Evolutionary conservation across 2,329 filamentous ascomycete genomes (phyloP).

Genomic region (Alternaria gansuensis): DNA sequence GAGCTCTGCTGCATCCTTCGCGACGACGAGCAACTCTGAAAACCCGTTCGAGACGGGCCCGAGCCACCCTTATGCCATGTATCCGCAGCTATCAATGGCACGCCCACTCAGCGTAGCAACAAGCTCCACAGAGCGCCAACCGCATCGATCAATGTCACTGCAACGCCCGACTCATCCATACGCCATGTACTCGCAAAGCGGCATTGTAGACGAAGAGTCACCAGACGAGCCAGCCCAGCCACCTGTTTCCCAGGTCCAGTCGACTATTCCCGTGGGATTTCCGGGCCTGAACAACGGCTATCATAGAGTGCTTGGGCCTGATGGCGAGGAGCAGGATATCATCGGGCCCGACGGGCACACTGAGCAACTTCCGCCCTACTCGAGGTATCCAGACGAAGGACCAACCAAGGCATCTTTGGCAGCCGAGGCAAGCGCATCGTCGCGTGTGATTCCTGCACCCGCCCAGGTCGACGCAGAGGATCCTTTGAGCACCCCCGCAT

Average conservation of each 20-base stretch:
- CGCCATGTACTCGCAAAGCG: slow-evolving; percentile 83
- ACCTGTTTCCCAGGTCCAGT: slow-evolving; percentile 52
- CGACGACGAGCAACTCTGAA: slow-evolving; percentile 58
- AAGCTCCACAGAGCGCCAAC: slow-evolving; percentile 70
- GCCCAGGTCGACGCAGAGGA: slow-evolving; percentile 38
- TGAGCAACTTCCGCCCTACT: slow-evolving; percentile 91
- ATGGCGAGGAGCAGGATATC: slow-evolving; percentile 87
- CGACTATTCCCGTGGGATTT: slow-evolving; percentile 75
- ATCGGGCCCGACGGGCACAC: slow-evolving; percentile 88
- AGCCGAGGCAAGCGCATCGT: slow-evolving; percentile 47
- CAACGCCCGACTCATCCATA: slow-evolving; percentile 84
- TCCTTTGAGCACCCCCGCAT: slow-evolving; percentile 38
- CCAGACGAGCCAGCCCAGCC: slow-evolving; percentile 34
- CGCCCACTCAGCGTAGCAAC: slow-evolving; percentile 74
- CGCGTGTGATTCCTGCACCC: slow-evolving; percentile 37
- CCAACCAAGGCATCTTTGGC: slow-evolving; percentile 63
- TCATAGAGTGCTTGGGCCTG: slow-evolving; percentile 75
- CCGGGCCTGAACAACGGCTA: slow-evolving; percentile 72
- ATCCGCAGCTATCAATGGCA: slow-evolving; percentile 70
- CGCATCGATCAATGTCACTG: slow-evolving; percentile 66
- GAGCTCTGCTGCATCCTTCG: slow-evolving; percentile 55
- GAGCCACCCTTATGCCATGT: slow-evolving; percentile 86
- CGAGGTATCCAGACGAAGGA: slow-evolving; percentile 83
- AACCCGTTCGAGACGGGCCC: slow-evolving; percentile 77
- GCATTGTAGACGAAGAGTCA: slow-evolving; percentile 60